A percentile compares a stretch with the other conserved stretches of the same genome.
These are phyloP conservation scores for Pseudohalonectria lignicola DNA, from an alignment of 2,329 filamentous ascomycete species.

Conservation along the genomic window DNA sequence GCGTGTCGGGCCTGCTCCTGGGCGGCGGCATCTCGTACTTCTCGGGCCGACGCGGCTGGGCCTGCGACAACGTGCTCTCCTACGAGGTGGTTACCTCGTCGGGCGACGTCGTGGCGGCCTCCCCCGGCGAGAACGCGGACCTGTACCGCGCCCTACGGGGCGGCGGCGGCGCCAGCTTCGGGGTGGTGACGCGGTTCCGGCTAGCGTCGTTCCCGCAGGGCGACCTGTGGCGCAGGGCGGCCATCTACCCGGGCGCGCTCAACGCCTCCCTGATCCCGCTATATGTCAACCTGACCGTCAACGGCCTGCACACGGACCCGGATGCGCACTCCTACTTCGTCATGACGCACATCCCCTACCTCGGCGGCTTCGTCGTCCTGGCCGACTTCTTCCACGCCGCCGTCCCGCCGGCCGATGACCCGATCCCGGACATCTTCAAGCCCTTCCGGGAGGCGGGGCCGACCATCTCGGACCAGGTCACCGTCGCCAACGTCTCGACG, in stretches of 20 bases:
- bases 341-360: not conserved
- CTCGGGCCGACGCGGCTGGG: slow-evolving; percentile 38
- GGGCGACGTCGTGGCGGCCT: slow-evolving; percentile 34
- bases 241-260: slow-evolving; percentile 27
- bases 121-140: slow-evolving; percentile 27
- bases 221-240: slow-evolving; percentile 28
- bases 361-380: not conserved
- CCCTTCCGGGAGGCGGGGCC: no score
- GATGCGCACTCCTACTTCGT: not conserved
- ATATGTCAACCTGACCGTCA: not conserved
- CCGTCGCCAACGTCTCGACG: slow-evolving; percentile 14
- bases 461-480: slow-evolving; percentile 9
- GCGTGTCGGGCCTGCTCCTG: slow-evolving; percentile 37
- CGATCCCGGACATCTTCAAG: slow-evolving; percentile 15
- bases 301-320: not conserved
- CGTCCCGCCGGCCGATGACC: slow-evolving; percentile 1
- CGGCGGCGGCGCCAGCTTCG: slow-evolving; percentile 46
- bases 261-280: slow-evolving; percentile 13
- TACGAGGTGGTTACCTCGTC: slow-evolving; percentile 42
- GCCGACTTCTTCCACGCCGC: not conserved
- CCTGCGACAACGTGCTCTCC: slow-evolving; percentile 33
- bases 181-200: slow-evolving; percentile 34
- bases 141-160: slow-evolving; percentile 42
- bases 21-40: slow-evolving; percentile 43
- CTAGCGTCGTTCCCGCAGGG: slow-evolving; percentile 28